Evolutionary conservation across 495 filamentous ascomycete species (phyloP).

Genomic region (Apodospora peruviana): DNA sequence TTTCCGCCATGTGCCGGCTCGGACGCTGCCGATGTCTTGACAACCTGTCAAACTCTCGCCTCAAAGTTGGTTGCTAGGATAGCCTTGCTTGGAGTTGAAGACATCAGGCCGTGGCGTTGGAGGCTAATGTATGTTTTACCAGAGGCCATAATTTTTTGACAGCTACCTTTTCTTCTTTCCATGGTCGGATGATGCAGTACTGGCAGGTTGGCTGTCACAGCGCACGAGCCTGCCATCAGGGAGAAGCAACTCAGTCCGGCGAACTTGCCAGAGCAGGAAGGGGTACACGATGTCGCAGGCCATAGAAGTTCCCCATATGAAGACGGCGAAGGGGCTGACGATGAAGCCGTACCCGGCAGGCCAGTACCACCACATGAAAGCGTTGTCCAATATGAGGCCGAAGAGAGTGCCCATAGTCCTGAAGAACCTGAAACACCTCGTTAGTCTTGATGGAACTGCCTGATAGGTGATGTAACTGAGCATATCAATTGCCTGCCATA

Average conservation of each 20-base stretch:
- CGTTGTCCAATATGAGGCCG: slow-evolving; percentile 25
- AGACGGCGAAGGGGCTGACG: slow-evolving; percentile 26
- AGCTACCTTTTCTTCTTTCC: not conserved
- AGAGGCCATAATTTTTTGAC: no score
- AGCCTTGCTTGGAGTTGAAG: no score
- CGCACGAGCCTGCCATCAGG: slow-evolving; percentile 21
- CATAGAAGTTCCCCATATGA: slow-evolving; percentile 26
- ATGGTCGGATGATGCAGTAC: no score
- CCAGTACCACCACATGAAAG: slow-evolving; percentile 36
- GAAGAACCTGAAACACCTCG: slow-evolving; percentile 25
- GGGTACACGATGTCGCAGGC: slow-evolving; percentile 35
- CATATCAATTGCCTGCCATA: no score
- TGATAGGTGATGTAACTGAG: no score
- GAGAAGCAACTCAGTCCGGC: slow-evolving; percentile 26
- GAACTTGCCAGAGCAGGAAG: slow-evolving; percentile 25
- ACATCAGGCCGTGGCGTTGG: no score
- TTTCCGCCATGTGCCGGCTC: no score
- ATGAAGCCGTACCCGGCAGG: slow-evolving; percentile 35
- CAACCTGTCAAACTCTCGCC: no score
- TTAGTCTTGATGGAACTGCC: no score
- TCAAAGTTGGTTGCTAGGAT: no score
- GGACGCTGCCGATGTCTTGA: no score
- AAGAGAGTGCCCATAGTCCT: slow-evolving; percentile 31
- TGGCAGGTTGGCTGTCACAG: not conserved
- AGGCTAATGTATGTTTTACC: no score